A percentile compares a stretch with the other conserved stretches of the same genome.
These are phyloP conservation scores for Boletus sp. DNA, from an alignment of 768 basidiomycete genomes.

Conservation along the genomic window DNA sequence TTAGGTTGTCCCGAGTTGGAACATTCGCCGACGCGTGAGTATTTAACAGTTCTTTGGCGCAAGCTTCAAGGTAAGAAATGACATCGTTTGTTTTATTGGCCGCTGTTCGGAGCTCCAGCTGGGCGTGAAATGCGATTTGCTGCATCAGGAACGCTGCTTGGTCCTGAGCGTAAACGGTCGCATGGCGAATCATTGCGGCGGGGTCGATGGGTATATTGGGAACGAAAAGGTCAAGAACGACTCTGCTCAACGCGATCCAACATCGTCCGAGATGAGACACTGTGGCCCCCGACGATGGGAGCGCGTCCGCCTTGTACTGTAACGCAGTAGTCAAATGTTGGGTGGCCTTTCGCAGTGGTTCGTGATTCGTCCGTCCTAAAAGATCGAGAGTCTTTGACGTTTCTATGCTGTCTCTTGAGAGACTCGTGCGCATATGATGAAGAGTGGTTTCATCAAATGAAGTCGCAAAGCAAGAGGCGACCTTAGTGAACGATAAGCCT, in stretches of 20 bases:
- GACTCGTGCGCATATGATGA: conserved; percentile 8
- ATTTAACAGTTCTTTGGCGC: conserved; percentile 31
- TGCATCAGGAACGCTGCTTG: conserved; percentile 39
- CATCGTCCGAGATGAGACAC: conserved; percentile 40
- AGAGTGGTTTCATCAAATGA: conserved; percentile 33
- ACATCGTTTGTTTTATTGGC: conserved; percentile 55
- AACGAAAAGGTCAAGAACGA: conserved; percentile 69
- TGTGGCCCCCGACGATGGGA: conserved; percentile 18
- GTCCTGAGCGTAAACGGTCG: conserved; percentile 40
- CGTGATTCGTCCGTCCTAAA: conserved; percentile 33
- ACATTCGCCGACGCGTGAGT: conserved; percentile 27
- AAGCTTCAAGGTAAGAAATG: conserved; percentile 41
- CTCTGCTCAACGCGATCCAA: conserved; percentile 60
- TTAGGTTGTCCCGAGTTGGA: conserved; percentile 39
- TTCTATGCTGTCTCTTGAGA: conserved; percentile 7
- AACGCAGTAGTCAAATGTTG: conserved; percentile 29
- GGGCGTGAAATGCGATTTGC: conserved; percentile 52
- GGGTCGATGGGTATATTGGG: conserved; percentile 89
- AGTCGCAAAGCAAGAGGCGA: conserved; percentile 42
- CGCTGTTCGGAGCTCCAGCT: conserved; percentile 51
- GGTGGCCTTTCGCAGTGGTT: conserved; percentile 35
- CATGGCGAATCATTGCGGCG: conserved; percentile 55
- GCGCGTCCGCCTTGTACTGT: conserved; percentile 13
- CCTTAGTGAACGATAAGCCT: conserved; percentile 28
- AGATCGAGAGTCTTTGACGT: conserved; percentile 28